Base-by-base conservation (phyloP, 2,329 filamentous ascomycete genomes). In the Alternaria hordeiaustralica region DNA sequence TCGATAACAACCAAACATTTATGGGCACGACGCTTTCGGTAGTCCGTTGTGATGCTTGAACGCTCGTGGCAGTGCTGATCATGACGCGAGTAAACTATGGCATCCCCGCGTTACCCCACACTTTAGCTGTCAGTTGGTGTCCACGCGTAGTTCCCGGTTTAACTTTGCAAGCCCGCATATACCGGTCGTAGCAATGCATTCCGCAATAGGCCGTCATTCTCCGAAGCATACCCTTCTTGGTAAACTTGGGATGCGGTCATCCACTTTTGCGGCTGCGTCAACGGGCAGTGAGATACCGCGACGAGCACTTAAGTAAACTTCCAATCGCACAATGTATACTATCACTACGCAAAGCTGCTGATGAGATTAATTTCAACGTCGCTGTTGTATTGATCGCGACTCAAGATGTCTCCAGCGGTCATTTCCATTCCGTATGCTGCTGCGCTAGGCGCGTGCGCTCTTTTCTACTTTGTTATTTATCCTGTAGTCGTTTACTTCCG, bases 401-500 rank as follows among this genome's bases (percentile, higher is more conserved):
- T 23, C 43, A 69, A 9, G 26, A 74, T 73, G 71, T 69, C 63
- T 36, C 44, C 45, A 30, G 45, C 63, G 41, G 60, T 65, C 6
- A 25, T 66, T 21, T 66, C 68, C 28, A 61, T 66, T 15, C 72
- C 75, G 4, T 76, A 76, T 56, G 72, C 73, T 9, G 64, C 65
- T 30, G 71, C 63, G n/a, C 53, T 76, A 41, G 69, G 72, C 44
- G 58, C 65, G 10, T 68, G 67, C 46, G 23, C 70, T 10, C 60
- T 81, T 23, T 12, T 71, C 46, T 83, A 81, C 61, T 80, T 83
- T 46, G 53, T 84, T 21, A 33, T 83, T 26, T 78, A 77, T 49
- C 83, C 83, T 2, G 55, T 84, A 7, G 49, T 82, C 30, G 71
- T 78, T 18, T 85, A 85, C 67, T 80, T 84, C 60, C 75, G 77